Evolutionary conservation across 768 basidiomycete species (phyloP), one percentile per base, ranked within the genome.

Genomic region (Paxillus ammoniavirescens): DNA sequence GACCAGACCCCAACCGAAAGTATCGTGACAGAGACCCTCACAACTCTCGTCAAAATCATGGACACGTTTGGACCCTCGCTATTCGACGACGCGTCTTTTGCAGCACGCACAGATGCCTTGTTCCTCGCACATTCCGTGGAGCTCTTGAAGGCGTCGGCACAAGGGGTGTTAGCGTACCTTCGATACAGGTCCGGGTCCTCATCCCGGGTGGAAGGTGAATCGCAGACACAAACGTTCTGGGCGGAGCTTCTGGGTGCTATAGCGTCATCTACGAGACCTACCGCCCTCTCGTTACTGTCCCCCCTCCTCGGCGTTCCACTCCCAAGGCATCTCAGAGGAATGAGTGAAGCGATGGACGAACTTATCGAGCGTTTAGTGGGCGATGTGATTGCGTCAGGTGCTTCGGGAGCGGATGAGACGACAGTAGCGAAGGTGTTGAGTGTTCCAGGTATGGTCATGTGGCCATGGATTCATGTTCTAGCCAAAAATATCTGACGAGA

Each of bases 91-190:
- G 57, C 36, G 5, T 56, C 62, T 6, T 73, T 83, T 42, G 62
- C 78, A 5, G 57, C 73, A 64, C 66, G 67, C 35, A 62, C 82
- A 10, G 84, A 89, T 56, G 59, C 58, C 3, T 66, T 82, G 6
- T 64, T 82, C 15, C 50, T 59, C 3, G 50, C 66, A 13, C 67
- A 82, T 50, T 66, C 77, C 2, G 66, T 71, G 44, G 61, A 59
- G 3, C 66, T 86, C 15, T 59, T 84, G 49, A 62, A 53, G 5
- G 55, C 67, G 1, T 77, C 77, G 1, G 76, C 80, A 0, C 47
- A 70, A 2, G 68, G 86, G 0, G 65, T 87, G 5, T 66, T 81
- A 3, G 69, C 76, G 0, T 89, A 88, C 57, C 71, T 90, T 23
- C 48, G n/a, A 23, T 44, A 62, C 15, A 62, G 67, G 36, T 57